phyloP scores from a whole-genome alignment of 352 stramenopile species.

The Phytophthora pluvialis region DNA sequence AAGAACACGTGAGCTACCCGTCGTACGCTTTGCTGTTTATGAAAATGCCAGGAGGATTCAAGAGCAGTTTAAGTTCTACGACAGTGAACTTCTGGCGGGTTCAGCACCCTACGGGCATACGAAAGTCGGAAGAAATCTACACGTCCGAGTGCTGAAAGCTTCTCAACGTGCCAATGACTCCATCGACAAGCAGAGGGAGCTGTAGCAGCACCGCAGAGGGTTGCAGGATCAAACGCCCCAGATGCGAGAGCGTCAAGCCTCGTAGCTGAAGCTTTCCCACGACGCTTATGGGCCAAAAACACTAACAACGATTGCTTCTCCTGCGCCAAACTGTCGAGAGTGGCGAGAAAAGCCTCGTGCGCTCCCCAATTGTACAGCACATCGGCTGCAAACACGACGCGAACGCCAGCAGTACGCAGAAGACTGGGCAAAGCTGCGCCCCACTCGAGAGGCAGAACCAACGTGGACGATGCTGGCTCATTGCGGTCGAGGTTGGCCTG shows the following conservation, averaged over 20 bases:
- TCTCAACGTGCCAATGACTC: slow-evolving; percentile 24
- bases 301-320: slow-evolving; percentile 14
- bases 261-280: slow-evolving; percentile 34
- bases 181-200: slow-evolving; percentile 27
- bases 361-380: slow-evolving; percentile 71
- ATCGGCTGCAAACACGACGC: slow-evolving; percentile 55
- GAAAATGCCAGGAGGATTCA: no score
- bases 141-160: slow-evolving; percentile 14
- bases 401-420: slow-evolving; percentile 3
- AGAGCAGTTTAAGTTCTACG: no score
- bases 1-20: not conserved
- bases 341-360: slow-evolving; percentile 51
- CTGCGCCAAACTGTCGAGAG: slow-evolving; percentile 31
- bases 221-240: slow-evolving; percentile 1
- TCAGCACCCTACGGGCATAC: no score
- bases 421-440: slow-evolving; percentile 20
- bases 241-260: slow-evolving; percentile 38
- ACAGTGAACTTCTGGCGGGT: no score
- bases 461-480: not conserved
- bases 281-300: slow-evolving; percentile 64
- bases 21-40: no score
- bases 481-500: slow-evolving; percentile 44
- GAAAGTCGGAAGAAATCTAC: slow-evolving; percentile 17
- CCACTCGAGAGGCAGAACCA: slow-evolving; percentile 42
- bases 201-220: not conserved